Evolutionary conservation across 495 filamentous ascomycete genomes (phyloP), one percentile per base, ranked within the genome.

Genomic region (Patellaria atrata): DNA sequence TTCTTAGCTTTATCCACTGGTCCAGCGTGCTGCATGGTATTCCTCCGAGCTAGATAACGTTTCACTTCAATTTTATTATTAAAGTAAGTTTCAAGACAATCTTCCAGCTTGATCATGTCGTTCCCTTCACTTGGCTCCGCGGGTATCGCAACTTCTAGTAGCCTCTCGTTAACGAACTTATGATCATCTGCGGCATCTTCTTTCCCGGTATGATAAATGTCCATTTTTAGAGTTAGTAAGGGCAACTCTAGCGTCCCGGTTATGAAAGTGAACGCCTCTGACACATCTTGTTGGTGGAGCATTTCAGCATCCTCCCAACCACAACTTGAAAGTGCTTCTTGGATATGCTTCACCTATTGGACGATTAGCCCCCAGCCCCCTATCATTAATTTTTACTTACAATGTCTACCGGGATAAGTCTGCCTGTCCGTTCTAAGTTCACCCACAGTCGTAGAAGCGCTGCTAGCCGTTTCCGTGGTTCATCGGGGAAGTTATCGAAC

Each of bases 211-310:
- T 97, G 89, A 43, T 81, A 94, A 17, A 97, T 76, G 47, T 94
- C 85, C 65, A 94, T 86, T 44, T 92, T 92, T 12, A 97, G 59
- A 0, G 87, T 83, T 14, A 97, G 71, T 5, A 94, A 70, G 4
- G 89, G 89, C 18, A 97, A 56, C 39, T 91, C 74, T 21, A 97
- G 63, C 23, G 73, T 82, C 34, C 81, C 86, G 2, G 87, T 92
- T 32, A 97, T 82, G 56, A 94, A 94, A 0, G 75, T 79, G 52
- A 94, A 97, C 2, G 86, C 87, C 54, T 97, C 89, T 0, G 89
- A 94, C 2, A 78, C 76, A 56, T 97, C 89, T 49, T 97, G 89
- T 54, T 97, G 89, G 37, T 69, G 65, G 18, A 82, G 48, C 26
- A 67, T 59, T 11, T 67, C 67, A 22, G 86, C 87, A 30, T 92